Percentiles rank a stretch among this genome's conserved stretches.
phyloP scores from a whole-genome alignment of 805 yeast genomes.

The Candida incommunis region DNA sequence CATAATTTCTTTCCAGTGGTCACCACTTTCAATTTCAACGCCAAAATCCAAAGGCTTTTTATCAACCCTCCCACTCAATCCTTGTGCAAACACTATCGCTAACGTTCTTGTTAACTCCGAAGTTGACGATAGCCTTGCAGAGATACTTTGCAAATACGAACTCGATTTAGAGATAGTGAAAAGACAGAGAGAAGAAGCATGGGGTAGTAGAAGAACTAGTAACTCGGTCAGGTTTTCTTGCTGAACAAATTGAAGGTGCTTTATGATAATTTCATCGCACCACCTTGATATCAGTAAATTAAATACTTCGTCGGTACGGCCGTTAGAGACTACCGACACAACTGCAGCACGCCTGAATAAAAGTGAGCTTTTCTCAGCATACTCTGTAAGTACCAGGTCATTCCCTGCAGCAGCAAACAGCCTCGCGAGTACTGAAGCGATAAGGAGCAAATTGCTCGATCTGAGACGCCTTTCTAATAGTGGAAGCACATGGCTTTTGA shows the following conservation, averaged over 20 bases:
- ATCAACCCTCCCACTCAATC: not conserved
- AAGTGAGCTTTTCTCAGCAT: not conserved
- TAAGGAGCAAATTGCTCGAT: not conserved
- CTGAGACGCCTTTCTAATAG: not conserved
- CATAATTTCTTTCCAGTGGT: not conserved
- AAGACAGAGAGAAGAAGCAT: not conserved
- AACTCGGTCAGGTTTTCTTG: not conserved
- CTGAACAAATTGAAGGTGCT: not conserved
- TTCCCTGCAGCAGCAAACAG: not conserved
- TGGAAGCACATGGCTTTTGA: not conserved
- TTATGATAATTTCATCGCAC: not conserved
- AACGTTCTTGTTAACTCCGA: not conserved
- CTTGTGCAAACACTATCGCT: not conserved
- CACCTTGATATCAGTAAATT: not conserved
- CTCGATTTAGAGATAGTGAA: not conserved
- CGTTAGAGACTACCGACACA: not conserved
- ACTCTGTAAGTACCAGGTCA: not conserved
- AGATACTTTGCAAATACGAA: not conserved
- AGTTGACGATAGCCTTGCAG: not conserved
- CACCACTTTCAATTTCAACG: not conserved
- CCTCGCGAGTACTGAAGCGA: not conserved
- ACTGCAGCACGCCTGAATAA: not conserved
- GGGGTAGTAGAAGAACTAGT: not conserved
- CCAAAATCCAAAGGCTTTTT: not conserved
- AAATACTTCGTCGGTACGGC: not conserved